Evolutionary conservation across 179 eudicot species (phyloP), one percentile per base, ranked within the genome.

Genomic region (Vitellaria paradoxa): DNA sequence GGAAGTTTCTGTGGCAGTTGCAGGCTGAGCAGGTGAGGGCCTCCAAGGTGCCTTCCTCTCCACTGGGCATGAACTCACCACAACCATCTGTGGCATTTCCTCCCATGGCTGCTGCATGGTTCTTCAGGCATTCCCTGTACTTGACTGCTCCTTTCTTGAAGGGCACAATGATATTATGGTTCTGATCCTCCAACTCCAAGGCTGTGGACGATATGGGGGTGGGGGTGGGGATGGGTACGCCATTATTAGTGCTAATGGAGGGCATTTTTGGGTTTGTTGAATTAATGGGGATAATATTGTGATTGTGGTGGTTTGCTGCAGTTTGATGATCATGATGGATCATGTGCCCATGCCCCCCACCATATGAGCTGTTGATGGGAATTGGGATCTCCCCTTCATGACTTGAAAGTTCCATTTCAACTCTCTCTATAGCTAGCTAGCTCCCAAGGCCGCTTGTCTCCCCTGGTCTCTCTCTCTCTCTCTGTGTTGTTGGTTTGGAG

Each of bases 31-130:
- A 92, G 2, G 79, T 87, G 10, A 91, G 84, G 14, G 89, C 86
- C 45, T 85, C 91, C 0, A 87, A 42, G 4, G 84, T 82, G 66
- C 90, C 94, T n/a, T 88, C 88, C 21, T 81, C 82, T 0, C 91
- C 92, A 40, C 83, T 65, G 1, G 90, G 90, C 90, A 92, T 88
- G 72, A 90, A 92, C 81, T 92, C 94, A 17, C 92, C 84, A 52
- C 97, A 92, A 0, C 97, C 94, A 62, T 92, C 97, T 23, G 83
- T 78, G 14, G 92, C 90, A 78, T 78, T 80, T 23, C 94, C 94
- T 0, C 97, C 97, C 76, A 85, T 86, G 23, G 85, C 15, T 0
- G 92, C 94, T 59, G 97, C 97, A 79, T 92, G 94, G 72, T 92
- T 92, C 79, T 89, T 92, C 65, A 85, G 84, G 74, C 97, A 92